These are phyloP conservation scores for Rhynchosporium secalis DNA, from an alignment of 2,329 filamentous ascomycete species.

Conservation along the genomic window DNA sequence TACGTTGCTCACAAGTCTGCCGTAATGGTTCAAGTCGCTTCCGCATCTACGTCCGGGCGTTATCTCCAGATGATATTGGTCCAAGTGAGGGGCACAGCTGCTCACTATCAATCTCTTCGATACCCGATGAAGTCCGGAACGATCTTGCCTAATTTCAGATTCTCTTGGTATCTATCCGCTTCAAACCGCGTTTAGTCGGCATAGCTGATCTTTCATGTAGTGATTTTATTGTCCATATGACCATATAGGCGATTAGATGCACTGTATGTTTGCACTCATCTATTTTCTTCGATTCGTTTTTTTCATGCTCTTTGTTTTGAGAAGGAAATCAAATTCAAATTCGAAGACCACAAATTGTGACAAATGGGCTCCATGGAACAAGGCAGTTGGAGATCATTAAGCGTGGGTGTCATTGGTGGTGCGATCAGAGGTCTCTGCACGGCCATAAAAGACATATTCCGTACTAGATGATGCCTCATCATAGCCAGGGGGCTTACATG, in stretches of 20 bases:
- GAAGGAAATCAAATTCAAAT: neutral
- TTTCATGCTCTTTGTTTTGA: neutral
- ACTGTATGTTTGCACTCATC: too few species aligned
- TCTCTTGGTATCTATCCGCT: conserved; percentile 4
- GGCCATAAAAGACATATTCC: conserved; percentile 40
- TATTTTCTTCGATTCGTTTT: neutral
- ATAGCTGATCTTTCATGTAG: neutral
- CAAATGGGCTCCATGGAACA: conserved; percentile 28
- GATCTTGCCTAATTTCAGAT: too few species aligned
- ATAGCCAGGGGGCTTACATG: conserved; percentile 57
- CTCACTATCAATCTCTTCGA: neutral
- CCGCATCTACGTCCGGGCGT: neutral
- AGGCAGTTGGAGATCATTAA: conserved; percentile 22
- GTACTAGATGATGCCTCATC: conserved; percentile 62
- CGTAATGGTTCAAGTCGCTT: too few species aligned
- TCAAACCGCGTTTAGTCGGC: conserved; percentile 6
- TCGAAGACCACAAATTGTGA: neutral
- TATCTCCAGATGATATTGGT: neutral
- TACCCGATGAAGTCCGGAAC: neutral
- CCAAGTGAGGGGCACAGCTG: neutral
- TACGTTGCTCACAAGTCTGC: too few species aligned
- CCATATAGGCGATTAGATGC: neutral
- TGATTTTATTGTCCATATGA: conserved; percentile 6
- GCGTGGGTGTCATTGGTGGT: conserved; percentile 29
- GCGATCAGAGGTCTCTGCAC: conserved; percentile 49